Base-by-base conservation (phyloP, 345 rosid genomes). In the Ceriops zippeliana region DNA sequence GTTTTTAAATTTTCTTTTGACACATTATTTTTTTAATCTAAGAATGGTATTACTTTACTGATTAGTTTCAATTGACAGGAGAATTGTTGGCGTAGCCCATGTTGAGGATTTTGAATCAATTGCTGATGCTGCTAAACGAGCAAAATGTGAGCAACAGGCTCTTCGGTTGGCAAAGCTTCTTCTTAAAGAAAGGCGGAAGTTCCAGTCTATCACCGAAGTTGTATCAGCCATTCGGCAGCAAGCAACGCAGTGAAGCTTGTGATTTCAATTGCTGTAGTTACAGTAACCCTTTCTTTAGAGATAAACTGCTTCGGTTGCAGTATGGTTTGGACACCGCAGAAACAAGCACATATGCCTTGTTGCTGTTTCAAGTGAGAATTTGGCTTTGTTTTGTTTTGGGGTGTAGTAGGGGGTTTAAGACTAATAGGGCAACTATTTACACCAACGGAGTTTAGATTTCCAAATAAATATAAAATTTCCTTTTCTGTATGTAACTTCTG, bases 61-160 rank as follows among this genome's bases (percentile, higher is more conserved):
- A 42, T 13, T 42, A 42, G 65, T 52, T 60, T 60, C 30, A 19
- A 59, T 56, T 79, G 59, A 61, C 68, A 93, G 93, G 93, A 88
- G 99, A 83, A 88, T 95, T 61, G 96, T 91, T 13, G 99, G 99
- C 56, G 97, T 95, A 57, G 92, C 96, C 8, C 99, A 91, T 82
- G 93, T 95, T 31, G 99, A 95, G 75, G 97, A 95, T 84, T 88
- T 95, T 64, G 99, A 91, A 80, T 91, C 96, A 34, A 95, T 95
- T 28, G 62, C 67, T 58, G 90, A 91, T 27, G 82, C 81, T 47
- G 57, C 83, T 68, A 76, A 58, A 70, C 78, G 96, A 65, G 96
- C 99, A 37, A 54, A 67, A 56, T 89, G 97, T 32, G 99, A 95
- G 84, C 77, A 78, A 61, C 80, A 34, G 60, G 99, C 97, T 26